These are phyloP conservation scores for Alectoria sarmentosa DNA, from an alignment of 495 filamentous ascomycete genomes.

Conservation along the genomic window DNA sequence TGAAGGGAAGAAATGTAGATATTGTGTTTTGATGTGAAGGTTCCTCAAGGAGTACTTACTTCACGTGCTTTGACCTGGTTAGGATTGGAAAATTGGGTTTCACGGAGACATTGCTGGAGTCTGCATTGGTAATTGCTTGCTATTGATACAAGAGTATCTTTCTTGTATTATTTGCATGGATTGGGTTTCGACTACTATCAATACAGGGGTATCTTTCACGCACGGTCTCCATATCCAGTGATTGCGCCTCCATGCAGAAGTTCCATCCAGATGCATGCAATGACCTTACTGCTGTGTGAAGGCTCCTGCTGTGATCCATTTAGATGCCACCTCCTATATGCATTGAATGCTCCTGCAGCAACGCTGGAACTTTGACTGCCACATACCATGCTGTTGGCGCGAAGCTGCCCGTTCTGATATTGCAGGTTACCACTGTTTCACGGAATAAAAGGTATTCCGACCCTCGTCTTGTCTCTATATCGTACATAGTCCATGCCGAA, in stretches of 20 bases:
- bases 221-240: background rate
- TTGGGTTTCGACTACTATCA: background rate
- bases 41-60: background rate
- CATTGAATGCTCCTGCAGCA: background rate
- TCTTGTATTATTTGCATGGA: background rate
- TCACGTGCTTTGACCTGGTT: background rate
- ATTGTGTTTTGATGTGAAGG: background rate
- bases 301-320: background rate
- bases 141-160: background rate
- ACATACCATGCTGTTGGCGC: background rate
- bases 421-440: constrained; percentile 6
- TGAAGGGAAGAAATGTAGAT: background rate
- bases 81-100: background rate
- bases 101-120: background rate
- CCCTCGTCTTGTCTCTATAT: constrained; percentile 58
- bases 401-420: background rate
- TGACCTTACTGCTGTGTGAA: constrained; percentile 1
- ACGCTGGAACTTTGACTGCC: background rate
- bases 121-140: background rate
- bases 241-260: background rate
- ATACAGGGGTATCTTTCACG: background rate
- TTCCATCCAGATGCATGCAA: background rate
- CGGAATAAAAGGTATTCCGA: constrained; percentile 68
- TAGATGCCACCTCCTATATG: background rate
- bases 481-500: constrained; percentile 76